Percentiles rank a stretch among this genome's conserved stretches.
Conservation (phyloP, 257 asterid genomes). For the Ballota nigra region DNA sequence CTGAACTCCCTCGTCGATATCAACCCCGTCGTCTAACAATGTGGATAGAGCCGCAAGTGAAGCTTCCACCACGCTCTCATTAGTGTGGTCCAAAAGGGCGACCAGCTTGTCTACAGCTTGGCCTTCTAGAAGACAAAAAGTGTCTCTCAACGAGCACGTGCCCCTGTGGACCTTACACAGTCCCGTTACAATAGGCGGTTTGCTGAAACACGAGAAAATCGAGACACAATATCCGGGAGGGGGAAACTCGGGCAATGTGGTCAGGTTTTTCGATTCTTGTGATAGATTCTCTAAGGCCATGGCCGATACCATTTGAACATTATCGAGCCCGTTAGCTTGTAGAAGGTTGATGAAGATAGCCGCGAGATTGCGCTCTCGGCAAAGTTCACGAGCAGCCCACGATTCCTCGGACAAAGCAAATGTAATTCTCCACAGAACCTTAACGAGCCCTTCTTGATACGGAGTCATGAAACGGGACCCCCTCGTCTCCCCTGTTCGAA, state of each 20-base stretch:
- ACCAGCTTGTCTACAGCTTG: conserved; percentile 78
- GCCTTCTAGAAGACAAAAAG: conserved; percentile 83
- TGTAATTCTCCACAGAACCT: conserved; percentile 77
- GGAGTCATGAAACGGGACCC: conserved; percentile 84
- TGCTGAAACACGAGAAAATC: conserved; percentile 71
- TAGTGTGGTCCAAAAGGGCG: conserved; percentile 81
- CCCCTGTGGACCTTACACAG: conserved; percentile 73
- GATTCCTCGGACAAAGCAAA: conserved; percentile 61
- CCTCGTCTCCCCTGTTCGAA: conserved; percentile 77
- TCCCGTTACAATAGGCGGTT: conserved; percentile 57
- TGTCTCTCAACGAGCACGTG: conserved; percentile 65
- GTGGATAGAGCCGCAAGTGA: conserved; percentile 85
- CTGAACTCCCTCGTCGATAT: conserved; percentile 68
- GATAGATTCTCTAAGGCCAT: conserved; percentile 87
- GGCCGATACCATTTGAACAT: conserved; percentile 90
- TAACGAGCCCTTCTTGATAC: conserved; percentile 85
- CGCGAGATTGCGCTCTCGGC: conserved; percentile 60
- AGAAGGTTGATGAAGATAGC: conserved; percentile 70
- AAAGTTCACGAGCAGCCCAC: conserved; percentile 51
- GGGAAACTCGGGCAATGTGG: conserved; percentile 62
- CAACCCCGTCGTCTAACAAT: conserved; percentile 77
- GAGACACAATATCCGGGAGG: conserved; percentile 56
- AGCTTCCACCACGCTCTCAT: conserved; percentile 83
- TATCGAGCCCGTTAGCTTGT: conserved; percentile 83
- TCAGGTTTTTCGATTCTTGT: conserved; percentile 63